A percentile compares a stretch with the other conserved stretches of the same genome.
Conservation (phyloP, 2,329 filamentous ascomycete species). For the Blastomyces gilchristii region DNA sequence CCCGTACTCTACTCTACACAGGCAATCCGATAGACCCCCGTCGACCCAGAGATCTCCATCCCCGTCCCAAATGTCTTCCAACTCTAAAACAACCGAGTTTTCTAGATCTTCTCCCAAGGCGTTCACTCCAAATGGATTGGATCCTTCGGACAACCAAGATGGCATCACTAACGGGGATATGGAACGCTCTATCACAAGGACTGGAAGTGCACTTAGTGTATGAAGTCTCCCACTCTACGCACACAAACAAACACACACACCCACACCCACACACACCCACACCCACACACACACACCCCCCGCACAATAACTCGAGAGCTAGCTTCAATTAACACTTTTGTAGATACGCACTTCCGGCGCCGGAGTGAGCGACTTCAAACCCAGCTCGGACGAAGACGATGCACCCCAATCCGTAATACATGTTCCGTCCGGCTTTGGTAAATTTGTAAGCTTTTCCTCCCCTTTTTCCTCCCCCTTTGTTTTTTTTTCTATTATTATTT, state of each 20-base stretch:
- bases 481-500: not conserved
- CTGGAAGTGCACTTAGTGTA: conserved; percentile 8
- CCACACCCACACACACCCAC: too few species aligned
- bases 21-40: not conserved
- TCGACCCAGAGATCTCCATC: not conserved
- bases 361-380: conserved; percentile 13
- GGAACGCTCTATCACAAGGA: not conserved
- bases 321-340: conserved; percentile 8
- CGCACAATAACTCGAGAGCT: not conserved
- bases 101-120: not conserved
- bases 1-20: not conserved
- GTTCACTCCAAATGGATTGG: not conserved
- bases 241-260: too few species aligned
- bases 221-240: not conserved
- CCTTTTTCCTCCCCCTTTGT: not conserved
- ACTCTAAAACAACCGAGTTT: conserved; percentile 1
- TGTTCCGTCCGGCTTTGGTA: conserved; percentile 69
- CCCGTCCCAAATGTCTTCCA: conserved; percentile 1
- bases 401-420: conserved; percentile 78
- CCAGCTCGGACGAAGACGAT: conserved; percentile 55
- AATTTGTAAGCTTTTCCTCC: conserved; percentile 54
- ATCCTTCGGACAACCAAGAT: not conserved
- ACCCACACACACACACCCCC: too few species aligned
- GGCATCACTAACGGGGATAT: not conserved
- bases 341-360: conserved; percentile 26